These are phyloP conservation scores for Clavaria fumosa DNA, from an alignment of 768 basidiomycete species.

Conservation along the genomic window DNA sequence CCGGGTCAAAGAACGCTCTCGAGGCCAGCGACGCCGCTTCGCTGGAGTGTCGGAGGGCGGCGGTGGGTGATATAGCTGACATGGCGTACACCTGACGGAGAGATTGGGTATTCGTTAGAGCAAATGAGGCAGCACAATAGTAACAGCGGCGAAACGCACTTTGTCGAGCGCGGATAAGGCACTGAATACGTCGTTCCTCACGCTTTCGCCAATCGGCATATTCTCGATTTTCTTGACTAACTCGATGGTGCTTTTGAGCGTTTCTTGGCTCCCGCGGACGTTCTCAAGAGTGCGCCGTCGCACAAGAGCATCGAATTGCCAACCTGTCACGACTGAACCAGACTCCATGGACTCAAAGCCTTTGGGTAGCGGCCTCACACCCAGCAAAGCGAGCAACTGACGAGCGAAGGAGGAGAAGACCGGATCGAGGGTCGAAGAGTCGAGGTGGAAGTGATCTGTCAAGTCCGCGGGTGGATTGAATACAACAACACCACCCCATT, in stretches of 20 bases:
- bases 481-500: conserved; percentile 85
- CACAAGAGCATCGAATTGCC: conserved; percentile 73
- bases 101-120: conserved; percentile 3
- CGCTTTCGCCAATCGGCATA: conserved; percentile 80
- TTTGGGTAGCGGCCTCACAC: conserved; percentile 47
- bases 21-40: conserved; percentile 52
- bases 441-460: conserved; percentile 22
- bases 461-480: conserved; percentile 37
- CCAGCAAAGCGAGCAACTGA: conserved; percentile 72
- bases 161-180: conserved; percentile 59
- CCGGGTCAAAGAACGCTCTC: conserved; percentile 90
- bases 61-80: conserved; percentile 23
- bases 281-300: conserved; percentile 61
- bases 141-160: conserved; percentile 37
- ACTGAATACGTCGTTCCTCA: conserved; percentile 52
- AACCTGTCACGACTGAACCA: conserved; percentile 32
- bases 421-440: conserved; percentile 28
- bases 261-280: conserved; percentile 48
- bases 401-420: conserved; percentile 49
- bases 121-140: not conserved
- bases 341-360: conserved; percentile 21
- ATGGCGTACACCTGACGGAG: conserved; percentile 24
- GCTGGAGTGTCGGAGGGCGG: conserved; percentile 43
- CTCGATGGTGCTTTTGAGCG: conserved; percentile 67
- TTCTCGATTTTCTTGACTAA: conserved; percentile 76